Evolutionary conservation across 2,329 filamentous ascomycete species (phyloP).

Genomic region (Ophiostoma populinum): DNA sequence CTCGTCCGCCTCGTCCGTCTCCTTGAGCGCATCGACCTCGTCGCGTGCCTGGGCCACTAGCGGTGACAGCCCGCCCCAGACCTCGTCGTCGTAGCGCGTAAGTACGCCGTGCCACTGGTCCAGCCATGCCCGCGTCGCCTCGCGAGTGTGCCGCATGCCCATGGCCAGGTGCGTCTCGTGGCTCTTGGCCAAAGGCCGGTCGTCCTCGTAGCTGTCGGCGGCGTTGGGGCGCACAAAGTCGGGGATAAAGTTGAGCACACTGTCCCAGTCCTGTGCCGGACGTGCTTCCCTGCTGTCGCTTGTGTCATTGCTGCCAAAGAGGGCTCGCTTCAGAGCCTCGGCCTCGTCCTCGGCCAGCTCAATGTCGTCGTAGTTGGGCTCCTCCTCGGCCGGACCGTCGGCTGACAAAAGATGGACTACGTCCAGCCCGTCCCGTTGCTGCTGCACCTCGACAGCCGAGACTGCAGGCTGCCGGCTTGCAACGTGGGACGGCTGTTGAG

Average conservation of each 20-base stretch:
- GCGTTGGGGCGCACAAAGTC: slow-evolving; percentile 19
- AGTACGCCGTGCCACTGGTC: slow-evolving; percentile 39
- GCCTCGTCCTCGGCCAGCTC: slow-evolving; percentile 16
- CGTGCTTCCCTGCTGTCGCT: slow-evolving; percentile 4
- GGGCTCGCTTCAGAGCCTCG: slow-evolving; percentile 19
- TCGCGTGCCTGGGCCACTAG: slow-evolving; percentile 36
- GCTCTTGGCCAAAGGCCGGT: slow-evolving; percentile 3
- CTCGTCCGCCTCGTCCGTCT: slow-evolving; percentile 6
- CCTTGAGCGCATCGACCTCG: slow-evolving; percentile 32
- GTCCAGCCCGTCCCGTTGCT: slow-evolving; percentile 21
- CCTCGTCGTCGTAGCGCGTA: slow-evolving; percentile 42
- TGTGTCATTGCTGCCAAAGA: slow-evolving; percentile 18
- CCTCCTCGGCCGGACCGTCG: slow-evolving; percentile 10
- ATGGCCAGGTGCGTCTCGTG: slow-evolving; percentile 15
- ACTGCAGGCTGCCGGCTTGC: not conserved
- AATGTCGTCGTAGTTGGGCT: slow-evolving; percentile 10
- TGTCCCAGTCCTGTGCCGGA: slow-evolving; percentile 22
- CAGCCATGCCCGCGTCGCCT: slow-evolving; percentile 28
- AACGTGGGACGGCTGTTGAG: too few species aligned
- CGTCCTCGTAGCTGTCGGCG: slow-evolving; percentile 10
- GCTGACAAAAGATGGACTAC: slow-evolving; percentile 21
- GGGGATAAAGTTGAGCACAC: slow-evolving; percentile 33
- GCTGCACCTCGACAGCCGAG: slow-evolving; percentile 18
- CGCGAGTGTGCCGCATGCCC: slow-evolving; percentile 21
- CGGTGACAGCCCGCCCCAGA: slow-evolving; percentile 47